Evolutionary conservation across 805 yeast genomes (phyloP), one percentile per base, ranked within the genome.

Genomic region (Yamadazyma kitorensis): DNA sequence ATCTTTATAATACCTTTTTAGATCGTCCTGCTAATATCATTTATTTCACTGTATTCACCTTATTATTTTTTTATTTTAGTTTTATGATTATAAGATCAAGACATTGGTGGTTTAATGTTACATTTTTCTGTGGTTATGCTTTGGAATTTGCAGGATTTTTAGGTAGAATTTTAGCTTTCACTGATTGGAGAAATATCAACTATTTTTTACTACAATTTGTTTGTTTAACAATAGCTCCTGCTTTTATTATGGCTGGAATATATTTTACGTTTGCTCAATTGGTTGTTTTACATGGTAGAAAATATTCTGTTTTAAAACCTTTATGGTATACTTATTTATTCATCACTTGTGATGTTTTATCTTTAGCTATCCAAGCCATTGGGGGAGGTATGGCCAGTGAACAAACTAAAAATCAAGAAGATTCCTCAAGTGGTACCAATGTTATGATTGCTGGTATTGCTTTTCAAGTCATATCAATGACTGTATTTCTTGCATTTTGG

Each of bases 251-350:
- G 70, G 70, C 55, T 3, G 70, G 68, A 0, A 46, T 64, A 9
- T 64, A 64, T 40, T 59, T 59, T 31, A 30, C 62, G 2, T 61
- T 64, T 38, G 69, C 64, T 3, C 68, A 62, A 35, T 33, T 54
- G 31, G 64, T 61, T 26, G 58, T 54, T 15, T 47, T 60, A 15
- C 55, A 59, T 27, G 68, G 69, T 11, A 43, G 61, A 25, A 48
- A 54, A 16, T 64, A 51, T 43, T 57, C 67, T n/a, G 41, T 54
- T 4, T 48, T 62, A 36, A 58, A 54, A 39, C 70, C 70, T 8
- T 51, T 63, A 56, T 61, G 64, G 65, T 64, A 64, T 40, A 54
- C 68, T 4, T 63, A 63, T 45, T 47, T 64, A 24, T 64, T 64
- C 45, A 60, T 64, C 29, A 50, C 54, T 3, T 43, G 52, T 28